A percentile compares a stretch with the other conserved stretches of the same genome.
These are phyloP conservation scores for Debaryomyces fabryi DNA, from an alignment of 1,139 yeast genomes.

Conservation along the genomic window DNA sequence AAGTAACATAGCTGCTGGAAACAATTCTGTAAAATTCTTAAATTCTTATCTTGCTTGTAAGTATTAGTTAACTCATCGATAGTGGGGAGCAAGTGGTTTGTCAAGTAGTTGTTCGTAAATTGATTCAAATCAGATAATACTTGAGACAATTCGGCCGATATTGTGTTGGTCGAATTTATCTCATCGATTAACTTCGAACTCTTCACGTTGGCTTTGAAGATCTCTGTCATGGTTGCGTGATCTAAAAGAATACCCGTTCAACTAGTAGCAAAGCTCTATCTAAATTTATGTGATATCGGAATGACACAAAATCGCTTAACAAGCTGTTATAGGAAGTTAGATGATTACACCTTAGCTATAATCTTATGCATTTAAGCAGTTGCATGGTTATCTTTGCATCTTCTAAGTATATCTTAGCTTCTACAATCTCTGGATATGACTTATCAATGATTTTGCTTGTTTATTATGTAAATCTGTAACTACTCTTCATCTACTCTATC, in stretches of 20 bases:
- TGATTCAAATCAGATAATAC: slow-evolving; percentile 10
- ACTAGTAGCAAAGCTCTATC: not conserved
- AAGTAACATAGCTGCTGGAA: slow-evolving; percentile 30
- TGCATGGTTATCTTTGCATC: not conserved
- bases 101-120: slow-evolving; percentile 9
- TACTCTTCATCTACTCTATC: slow-evolving; percentile 36
- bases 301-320: not conserved
- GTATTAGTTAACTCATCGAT: slow-evolving; percentile 4
- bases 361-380: too few relatives aligned
- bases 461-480: slow-evolving; percentile 11
- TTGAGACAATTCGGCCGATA: slow-evolving; percentile 10
- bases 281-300: not conserved
- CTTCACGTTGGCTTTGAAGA: slow-evolving; percentile 1
- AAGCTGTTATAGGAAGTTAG: not conserved
- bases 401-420: not conserved
- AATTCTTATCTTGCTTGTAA: slow-evolving; percentile 20
- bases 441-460: not conserved
- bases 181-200: slow-evolving; percentile 9
- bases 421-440: not conserved
- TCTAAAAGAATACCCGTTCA: not conserved
- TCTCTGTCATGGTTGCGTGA: slow-evolving; percentile 6
- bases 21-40: slow-evolving; percentile 22
- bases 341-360: not conserved
- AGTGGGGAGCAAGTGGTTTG: slow-evolving; percentile 8
- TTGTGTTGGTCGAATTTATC: slow-evolving; percentile 11